Percentiles rank a stretch among this genome's conserved stretches.
Evolutionary conservation across 768 basidiomycete genomes (phyloP).

Genomic region (Hemileccinum rubropunctum): DNA sequence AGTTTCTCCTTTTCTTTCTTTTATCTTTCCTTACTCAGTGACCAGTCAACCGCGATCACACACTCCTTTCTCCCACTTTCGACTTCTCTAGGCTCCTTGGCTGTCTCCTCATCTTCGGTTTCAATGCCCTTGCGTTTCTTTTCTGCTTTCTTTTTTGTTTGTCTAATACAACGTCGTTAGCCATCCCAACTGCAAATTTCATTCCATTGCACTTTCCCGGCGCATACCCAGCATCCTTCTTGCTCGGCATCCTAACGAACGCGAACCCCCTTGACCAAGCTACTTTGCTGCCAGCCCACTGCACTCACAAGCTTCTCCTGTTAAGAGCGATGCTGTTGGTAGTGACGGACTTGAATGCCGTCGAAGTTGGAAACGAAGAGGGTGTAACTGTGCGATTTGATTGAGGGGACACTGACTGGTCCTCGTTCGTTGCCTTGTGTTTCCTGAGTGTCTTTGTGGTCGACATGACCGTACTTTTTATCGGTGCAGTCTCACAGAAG

Average conservation of each 20-base stretch:
- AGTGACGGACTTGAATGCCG: slow-evolving; percentile 61
- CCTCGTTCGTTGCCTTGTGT: slow-evolving; percentile 26
- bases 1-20: slow-evolving; percentile 69
- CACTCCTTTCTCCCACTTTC: slow-evolving; percentile 47
- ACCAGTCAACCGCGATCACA: slow-evolving; percentile 93
- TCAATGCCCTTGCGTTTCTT: slow-evolving; percentile 39
- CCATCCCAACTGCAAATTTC: slow-evolving; percentile 61
- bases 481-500: no score
- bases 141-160: slow-evolving; percentile 72
- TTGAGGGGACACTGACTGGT: no score
- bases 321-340: slow-evolving; percentile 64
- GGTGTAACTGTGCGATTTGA: slow-evolving; percentile 55
- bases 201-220: slow-evolving; percentile 79
- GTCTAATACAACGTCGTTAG: slow-evolving; percentile 50
- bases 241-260: slow-evolving; percentile 90
- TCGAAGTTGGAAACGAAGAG: slow-evolving; percentile 90
- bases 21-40: slow-evolving; percentile 91
- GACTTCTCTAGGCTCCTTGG: slow-evolving; percentile 32
- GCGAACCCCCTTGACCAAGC: slow-evolving; percentile 75
- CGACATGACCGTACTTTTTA: no score
- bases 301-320: slow-evolving; percentile 66
- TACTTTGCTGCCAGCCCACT: slow-evolving; percentile 83
- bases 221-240: slow-evolving; percentile 81
- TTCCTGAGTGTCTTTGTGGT: slow-evolving; percentile 21
- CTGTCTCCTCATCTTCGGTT: slow-evolving; percentile 35